These are phyloP conservation scores for Trichophyton mentagrophytes DNA, from an alignment of 2,329 filamentous ascomycete species.

Conservation along the genomic window DNA sequence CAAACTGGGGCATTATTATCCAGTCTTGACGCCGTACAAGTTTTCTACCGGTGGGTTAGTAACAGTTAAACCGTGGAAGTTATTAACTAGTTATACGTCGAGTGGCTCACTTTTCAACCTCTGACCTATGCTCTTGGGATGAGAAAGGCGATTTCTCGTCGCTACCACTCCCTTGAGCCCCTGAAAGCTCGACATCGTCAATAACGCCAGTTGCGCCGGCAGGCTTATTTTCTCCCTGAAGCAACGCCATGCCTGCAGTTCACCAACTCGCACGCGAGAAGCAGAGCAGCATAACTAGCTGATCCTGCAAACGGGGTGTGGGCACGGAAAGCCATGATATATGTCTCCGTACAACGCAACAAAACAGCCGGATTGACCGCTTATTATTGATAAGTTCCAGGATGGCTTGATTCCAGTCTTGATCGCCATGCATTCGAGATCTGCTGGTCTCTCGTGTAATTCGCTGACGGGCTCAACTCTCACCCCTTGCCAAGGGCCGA, in stretches of 20 bases:
- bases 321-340: neutral
- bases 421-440: neutral
- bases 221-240: neutral
- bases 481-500: neutral
- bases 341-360: neutral
- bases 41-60: constrained; percentile 3
- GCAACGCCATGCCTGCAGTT: neutral
- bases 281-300: neutral
- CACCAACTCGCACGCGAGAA: neutral
- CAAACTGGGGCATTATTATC: constrained; percentile 14
- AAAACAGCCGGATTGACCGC: neutral
- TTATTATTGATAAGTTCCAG: neutral
- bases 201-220: neutral
- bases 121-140: neutral
- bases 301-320: too few relatives aligned
- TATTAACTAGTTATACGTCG: neutral
- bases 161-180: neutral
- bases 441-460: neutral
- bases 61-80: neutral
- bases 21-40: constrained; percentile 13
- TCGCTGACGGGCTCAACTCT: neutral
- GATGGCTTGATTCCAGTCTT: neutral
- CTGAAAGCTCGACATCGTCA: neutral
- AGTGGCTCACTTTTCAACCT: constrained; percentile 10
- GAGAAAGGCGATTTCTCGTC: neutral